Evolutionary conservation across 2,329 filamentous ascomycete species (phyloP), one percentile per base, ranked within the genome.

Genomic region (Cryphonectria radicalis): DNA sequence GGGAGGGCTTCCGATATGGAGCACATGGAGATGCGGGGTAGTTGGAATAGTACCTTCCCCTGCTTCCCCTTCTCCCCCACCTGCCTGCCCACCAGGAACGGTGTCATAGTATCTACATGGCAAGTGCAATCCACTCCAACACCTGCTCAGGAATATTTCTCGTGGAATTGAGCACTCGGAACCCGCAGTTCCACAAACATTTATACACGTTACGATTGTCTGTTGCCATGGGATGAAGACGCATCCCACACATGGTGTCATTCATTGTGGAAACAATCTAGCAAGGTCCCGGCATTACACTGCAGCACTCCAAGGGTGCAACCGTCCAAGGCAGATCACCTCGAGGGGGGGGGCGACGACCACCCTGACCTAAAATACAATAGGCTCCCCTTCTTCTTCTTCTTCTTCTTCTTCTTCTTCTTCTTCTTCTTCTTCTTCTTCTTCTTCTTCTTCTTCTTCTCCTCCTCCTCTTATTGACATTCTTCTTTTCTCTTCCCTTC

Each of bases 341-440:
- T 57, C 70, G 66, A 42, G 32, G 66, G 50, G 28, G 28, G 55
- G 53, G 25, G 25, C 57, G 28, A 37, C 25, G 19, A 50, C 66
- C 42, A 53, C 53, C 66, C 70, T 62, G 43, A 42, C 22, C 43
- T 17, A 63, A 69, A 69, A 69, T 65, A 35, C 62, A 63, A 17
- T 17, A 28, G 1, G 6, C 11, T 13, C 25, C 67, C n/a, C 53
- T 59, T 35, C 28, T 22, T 19, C 17, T 22, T 19, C 5, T 28
- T 35, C 37, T 42, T 6, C 25, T 55, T 14, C n/a, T 37, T 42
- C 13, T 22, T 43, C 42, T 46, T 14, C 53, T 25, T 13, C 5
- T 17, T n/a, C n/a, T n/a, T n/a, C n/a, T n/a, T n/a, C n/a, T n/a
- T n/a, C n/a, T n/a, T n/a, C n/a, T n/a, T n/a, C n/a, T n/a, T n/a